Evolutionary conservation across 495 filamentous ascomycete genomes (phyloP).

Genomic region (Arthonia radiata): DNA sequence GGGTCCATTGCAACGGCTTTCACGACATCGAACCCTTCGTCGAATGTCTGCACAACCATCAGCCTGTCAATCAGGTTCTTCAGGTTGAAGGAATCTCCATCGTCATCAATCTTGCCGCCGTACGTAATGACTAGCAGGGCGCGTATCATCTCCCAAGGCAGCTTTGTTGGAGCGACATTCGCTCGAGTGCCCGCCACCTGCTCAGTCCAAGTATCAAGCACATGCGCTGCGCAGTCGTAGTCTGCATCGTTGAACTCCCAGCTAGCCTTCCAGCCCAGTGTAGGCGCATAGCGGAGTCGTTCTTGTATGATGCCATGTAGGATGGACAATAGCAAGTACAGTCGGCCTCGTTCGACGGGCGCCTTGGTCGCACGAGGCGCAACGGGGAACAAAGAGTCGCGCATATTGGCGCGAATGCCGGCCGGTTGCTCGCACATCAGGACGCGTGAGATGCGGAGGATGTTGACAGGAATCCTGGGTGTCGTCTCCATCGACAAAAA

Average conservation of each 20-base stretch:
- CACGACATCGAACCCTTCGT: constrained; percentile 74
- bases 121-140: constrained; percentile 84
- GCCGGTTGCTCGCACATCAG: constrained; percentile 97
- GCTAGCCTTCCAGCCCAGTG: constrained; percentile 90
- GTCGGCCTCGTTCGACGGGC: constrained; percentile 71
- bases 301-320: constrained; percentile 93
- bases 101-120: constrained; percentile 90
- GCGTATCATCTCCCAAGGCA: constrained; percentile 93
- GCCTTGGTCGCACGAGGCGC: constrained; percentile 50
- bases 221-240: constrained; percentile 92
- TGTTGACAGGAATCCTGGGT: constrained; percentile 88
- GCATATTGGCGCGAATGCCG: constrained; percentile 94
- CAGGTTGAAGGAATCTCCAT: constrained; percentile 57
- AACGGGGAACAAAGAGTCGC: constrained; percentile 73
- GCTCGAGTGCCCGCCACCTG: constrained; percentile 53
- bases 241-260: constrained; percentile 95
- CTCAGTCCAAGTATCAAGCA: constrained; percentile 92
- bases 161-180: constrained; percentile 76
- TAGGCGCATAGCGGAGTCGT: constrained; percentile 80
- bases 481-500: constrained; percentile 97
- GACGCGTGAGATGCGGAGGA: constrained; percentile 76
- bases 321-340: constrained; percentile 85
- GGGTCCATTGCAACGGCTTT: constrained; percentile 18
- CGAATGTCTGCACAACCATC: constrained; percentile 69
- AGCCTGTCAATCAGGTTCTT: constrained; percentile 43